Percentiles rank a stretch among this genome's conserved stretches.
Evolutionary conservation across 176 grass and related monocot species (phyloP).

Genomic region (Triticum urartu): DNA sequence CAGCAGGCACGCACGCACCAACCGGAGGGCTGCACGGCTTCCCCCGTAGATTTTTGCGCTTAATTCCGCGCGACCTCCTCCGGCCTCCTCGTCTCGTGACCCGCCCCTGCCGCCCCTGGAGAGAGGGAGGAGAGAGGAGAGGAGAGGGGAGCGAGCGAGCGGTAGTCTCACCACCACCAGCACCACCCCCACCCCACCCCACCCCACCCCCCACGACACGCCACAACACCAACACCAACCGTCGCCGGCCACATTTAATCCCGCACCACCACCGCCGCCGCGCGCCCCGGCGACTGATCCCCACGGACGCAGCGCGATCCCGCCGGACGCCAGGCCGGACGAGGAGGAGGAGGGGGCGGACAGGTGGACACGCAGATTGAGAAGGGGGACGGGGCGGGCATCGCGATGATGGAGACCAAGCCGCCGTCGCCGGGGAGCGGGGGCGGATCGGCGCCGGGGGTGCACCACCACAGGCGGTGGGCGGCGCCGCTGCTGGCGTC

Average conservation of each 20-base stretch:
- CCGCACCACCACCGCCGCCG: not conserved
- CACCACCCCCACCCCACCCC: not conserved
- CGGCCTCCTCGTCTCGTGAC: not conserved
- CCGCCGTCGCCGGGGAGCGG: conserved; percentile 39
- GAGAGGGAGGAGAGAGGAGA: not conserved
- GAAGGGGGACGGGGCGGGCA: not conserved
- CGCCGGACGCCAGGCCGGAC: not conserved
- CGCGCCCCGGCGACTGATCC: conserved; percentile 19
- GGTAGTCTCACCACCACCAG: not conserved
- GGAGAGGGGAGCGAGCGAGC: not conserved
- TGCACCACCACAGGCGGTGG: conserved; percentile 67
- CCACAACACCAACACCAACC: conserved; percentile 38
- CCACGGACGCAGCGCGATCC: not conserved
- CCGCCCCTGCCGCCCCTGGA: not conserved
- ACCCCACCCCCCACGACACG: conserved; percentile 19
- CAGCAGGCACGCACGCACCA: conserved; percentile 29
- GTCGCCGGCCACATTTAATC: conserved; percentile 47
- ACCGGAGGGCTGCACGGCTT: not conserved
- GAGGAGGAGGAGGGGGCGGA: not conserved
- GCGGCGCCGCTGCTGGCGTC: conserved; percentile 73
- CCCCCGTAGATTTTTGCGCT: not conserved
- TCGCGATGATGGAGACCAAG: conserved; percentile 53
- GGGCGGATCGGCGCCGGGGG: conserved; percentile 19
- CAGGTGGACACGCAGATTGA: not conserved
- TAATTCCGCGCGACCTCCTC: not conserved